Evolutionary conservation across 2,329 filamentous ascomycete species (phyloP).

Genomic region (Aspergillus pseudonomiae): DNA sequence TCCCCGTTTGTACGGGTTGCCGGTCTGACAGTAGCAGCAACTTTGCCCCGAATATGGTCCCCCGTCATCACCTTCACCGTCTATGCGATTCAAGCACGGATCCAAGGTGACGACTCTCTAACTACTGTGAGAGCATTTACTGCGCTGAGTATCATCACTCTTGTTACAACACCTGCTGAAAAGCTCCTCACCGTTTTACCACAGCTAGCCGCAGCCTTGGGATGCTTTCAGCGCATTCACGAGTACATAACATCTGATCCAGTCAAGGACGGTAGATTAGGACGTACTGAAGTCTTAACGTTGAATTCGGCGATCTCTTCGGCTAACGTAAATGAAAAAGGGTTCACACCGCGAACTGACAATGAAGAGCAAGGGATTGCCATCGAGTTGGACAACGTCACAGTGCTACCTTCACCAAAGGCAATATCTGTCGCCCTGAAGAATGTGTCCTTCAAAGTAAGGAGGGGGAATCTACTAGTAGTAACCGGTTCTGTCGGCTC

Average conservation of each 20-base stretch:
- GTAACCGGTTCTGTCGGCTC: not conserved
- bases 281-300: not conserved
- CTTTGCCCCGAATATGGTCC: conserved; percentile 4
- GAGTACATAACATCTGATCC: not conserved
- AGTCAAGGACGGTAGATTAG: not conserved
- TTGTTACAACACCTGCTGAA: conserved; percentile 5
- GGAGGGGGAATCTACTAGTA: not conserved
- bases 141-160: conserved; percentile 1
- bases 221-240: conserved; percentile 4
- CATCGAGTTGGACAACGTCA: not conserved
- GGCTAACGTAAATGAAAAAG: conserved; percentile 1
- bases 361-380: not conserved
- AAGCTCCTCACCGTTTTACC: not conserved
- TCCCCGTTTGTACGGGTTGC: not conserved
- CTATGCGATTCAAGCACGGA: not conserved
- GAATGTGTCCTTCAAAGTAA: not conserved
- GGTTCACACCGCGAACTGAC: not conserved
- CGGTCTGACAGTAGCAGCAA: not conserved
- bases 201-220: not conserved
- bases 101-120: not conserved
- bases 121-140: not conserved
- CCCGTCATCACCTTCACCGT: conserved; percentile 6
- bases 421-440: not conserved
- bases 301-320: not conserved
- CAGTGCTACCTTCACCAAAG: not conserved